These are phyloP conservation scores for Rhodotorula graminis DNA, from an alignment of 768 basidiomycete species.

Conservation along the genomic window DNA sequence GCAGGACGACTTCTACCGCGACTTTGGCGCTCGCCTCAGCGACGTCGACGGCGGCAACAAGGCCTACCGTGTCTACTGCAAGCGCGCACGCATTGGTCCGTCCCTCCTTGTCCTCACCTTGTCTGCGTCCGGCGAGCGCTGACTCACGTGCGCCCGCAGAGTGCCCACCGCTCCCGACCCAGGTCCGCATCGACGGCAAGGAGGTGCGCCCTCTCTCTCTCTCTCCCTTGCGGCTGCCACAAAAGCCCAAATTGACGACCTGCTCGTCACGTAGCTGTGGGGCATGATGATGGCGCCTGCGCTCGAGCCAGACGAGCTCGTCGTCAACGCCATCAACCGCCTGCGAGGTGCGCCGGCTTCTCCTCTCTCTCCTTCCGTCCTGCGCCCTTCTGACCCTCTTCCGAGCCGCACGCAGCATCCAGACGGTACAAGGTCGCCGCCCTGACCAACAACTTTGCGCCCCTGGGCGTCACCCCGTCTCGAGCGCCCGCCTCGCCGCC, in stretches of 20 bases:
- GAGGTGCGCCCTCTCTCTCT: constrained; percentile 14
- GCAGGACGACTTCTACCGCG: constrained; percentile 26
- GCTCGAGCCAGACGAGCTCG: constrained; percentile 11
- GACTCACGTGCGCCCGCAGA: neutral
- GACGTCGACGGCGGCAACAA: constrained; percentile 10
- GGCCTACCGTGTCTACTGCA: constrained; percentile 26
- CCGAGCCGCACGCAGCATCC: constrained; percentile 6
- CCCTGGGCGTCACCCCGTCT: neutral
- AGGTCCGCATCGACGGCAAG: constrained; percentile 28
- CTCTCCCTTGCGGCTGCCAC: no score
- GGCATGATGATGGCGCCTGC: constrained; percentile 30
- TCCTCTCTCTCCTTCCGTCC: no score
- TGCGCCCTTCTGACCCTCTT: neutral
- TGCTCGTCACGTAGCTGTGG: constrained; percentile 10
- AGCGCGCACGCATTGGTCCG: constrained; percentile 3
- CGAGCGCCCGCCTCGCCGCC: neutral
- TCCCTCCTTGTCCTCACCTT: fast-evolving
- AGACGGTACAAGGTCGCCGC: constrained; percentile 28
- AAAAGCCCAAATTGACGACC: no score
- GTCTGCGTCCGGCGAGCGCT: neutral
- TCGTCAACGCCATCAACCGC: constrained; percentile 26
- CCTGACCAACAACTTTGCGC: constrained; percentile 34
- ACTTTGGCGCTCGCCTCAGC: constrained; percentile 21
- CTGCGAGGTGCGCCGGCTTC: constrained; percentile 10
- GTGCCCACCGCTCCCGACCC: constrained; percentile 20